Conservation (phyloP, 306 rosid genomes). For the Medicago arabica region DNA sequence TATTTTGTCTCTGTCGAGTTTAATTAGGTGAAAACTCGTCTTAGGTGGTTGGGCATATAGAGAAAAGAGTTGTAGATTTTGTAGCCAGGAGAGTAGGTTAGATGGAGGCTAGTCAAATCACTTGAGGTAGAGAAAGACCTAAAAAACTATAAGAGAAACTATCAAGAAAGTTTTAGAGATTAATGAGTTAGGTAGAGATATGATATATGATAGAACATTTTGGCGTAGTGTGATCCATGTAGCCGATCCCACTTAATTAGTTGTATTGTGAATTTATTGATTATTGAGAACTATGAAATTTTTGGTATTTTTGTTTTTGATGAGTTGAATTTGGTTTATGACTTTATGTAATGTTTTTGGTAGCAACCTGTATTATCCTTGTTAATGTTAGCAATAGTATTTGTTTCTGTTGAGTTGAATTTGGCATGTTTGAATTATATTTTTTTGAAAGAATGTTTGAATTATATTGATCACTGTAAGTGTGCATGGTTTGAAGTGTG, state of each 20-base stretch:
- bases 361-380: not conserved
- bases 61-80: not conserved
- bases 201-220: not conserved
- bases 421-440: constrained; percentile 21
- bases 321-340: not conserved
- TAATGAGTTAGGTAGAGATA: not conserved
- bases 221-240: not conserved
- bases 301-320: not conserved
- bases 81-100: not conserved
- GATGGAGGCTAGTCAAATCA: not conserved
- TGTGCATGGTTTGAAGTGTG: constrained; percentile 32
- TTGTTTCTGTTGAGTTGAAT: constrained; percentile 18
- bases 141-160: not conserved
- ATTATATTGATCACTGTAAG: constrained; percentile 6
- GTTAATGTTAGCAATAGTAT: constrained; percentile 1
- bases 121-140: not conserved
- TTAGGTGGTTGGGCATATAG: too few relatives aligned
- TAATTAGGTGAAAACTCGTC: too few relatives aligned
- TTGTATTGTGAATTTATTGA: constrained; percentile 1
- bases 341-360: constrained; percentile 7
- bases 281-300: not conserved
- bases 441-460: too few relatives aligned
- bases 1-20: too few relatives aligned
- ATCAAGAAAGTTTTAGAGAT: not conserved
- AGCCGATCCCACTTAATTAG: not conserved